Percentiles rank a stretch among this genome's conserved stretches.
phyloP scores from a whole-genome alignment of 495 filamentous ascomycete species.

The Massariosphaeria phaeospora region DNA sequence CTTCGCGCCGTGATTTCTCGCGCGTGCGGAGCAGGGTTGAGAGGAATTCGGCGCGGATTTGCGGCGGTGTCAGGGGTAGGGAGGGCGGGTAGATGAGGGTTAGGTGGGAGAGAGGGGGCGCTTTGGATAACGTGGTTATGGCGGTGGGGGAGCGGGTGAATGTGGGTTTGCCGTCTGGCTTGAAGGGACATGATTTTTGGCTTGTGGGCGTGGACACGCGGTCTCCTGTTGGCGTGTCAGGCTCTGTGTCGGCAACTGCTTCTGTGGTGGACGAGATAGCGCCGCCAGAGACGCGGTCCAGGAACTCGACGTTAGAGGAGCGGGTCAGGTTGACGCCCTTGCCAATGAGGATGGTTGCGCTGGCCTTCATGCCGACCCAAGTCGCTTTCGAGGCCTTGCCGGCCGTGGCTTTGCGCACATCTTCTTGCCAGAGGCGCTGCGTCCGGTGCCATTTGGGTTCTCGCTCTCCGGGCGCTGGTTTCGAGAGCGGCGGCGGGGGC shows the following conservation, averaged over 20 bases:
- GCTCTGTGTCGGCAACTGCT: not conserved
- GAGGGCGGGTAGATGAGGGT: slow-evolving; percentile 38
- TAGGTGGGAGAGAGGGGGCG: slow-evolving; percentile 14
- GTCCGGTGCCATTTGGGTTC: slow-evolving; percentile 42
- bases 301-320: slow-evolving; percentile 40
- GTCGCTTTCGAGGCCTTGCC: slow-evolving; percentile 36
- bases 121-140: not conserved
- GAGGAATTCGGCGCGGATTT: slow-evolving; percentile 41
- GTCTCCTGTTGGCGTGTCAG: not conserved
- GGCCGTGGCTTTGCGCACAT: slow-evolving; percentile 42
- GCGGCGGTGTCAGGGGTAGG: slow-evolving; percentile 28
- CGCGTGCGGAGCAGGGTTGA: slow-evolving; percentile 41
- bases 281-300: slow-evolving; percentile 38
- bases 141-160: not conserved
- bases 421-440: slow-evolving; percentile 43
- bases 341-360: slow-evolving; percentile 38
- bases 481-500: slow-evolving; percentile 38
- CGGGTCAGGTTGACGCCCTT: slow-evolving; percentile 39
- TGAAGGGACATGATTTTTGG: not conserved
- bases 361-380: slow-evolving; percentile 43
- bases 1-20: slow-evolving; percentile 40
- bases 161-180: not conserved
- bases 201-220: not conserved
- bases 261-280: slow-evolving; percentile 13
- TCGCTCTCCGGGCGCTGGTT: slow-evolving; percentile 40